Evolutionary conservation across 2,329 filamentous ascomycete genomes (phyloP).

Genomic region (Plenodomus tracheiphilus): DNA sequence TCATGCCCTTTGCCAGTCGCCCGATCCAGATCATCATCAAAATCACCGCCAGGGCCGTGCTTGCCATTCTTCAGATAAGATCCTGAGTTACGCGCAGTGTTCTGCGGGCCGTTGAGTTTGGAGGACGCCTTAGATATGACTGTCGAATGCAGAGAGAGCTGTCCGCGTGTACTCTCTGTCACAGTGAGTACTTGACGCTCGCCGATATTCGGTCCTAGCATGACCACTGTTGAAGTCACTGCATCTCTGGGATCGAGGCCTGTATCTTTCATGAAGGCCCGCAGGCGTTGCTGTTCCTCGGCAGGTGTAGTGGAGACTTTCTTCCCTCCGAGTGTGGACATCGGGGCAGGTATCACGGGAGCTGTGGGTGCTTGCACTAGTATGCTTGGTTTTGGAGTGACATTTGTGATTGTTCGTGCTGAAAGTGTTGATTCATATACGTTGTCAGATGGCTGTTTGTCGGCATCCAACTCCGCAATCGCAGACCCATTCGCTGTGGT

Average conservation of each 20-base stretch:
- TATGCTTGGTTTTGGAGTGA: background rate
- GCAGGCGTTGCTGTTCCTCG: background rate
- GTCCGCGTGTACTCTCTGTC: background rate
- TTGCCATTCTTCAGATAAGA: conserved; percentile 24
- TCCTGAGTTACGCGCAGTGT: background rate
- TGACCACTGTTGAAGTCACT: conserved; percentile 3
- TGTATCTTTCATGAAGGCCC: background rate
- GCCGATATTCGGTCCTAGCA: background rate
- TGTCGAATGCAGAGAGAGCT: background rate
- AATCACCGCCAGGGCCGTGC: conserved; percentile 26
- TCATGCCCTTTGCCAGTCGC: conserved; percentile 26
- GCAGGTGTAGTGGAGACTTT: background rate
- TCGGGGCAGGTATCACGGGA: background rate
- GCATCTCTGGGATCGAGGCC: background rate
- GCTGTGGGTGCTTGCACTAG: background rate
- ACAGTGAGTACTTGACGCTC: conserved; percentile 6
- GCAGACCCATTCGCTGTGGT: background rate
- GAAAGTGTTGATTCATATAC: background rate
- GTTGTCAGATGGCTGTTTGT: conserved; percentile 5
- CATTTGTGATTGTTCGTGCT: too few relatives aligned
- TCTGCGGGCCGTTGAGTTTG: background rate
- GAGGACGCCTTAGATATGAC: background rate
- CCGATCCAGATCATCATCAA: conserved; percentile 16
- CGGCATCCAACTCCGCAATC: background rate
- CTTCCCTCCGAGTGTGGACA: background rate